Percentiles rank a stretch among this genome's conserved stretches.
Evolutionary conservation across 495 filamentous ascomycete species (phyloP).

Genomic region (Neurospora sp.): DNA sequence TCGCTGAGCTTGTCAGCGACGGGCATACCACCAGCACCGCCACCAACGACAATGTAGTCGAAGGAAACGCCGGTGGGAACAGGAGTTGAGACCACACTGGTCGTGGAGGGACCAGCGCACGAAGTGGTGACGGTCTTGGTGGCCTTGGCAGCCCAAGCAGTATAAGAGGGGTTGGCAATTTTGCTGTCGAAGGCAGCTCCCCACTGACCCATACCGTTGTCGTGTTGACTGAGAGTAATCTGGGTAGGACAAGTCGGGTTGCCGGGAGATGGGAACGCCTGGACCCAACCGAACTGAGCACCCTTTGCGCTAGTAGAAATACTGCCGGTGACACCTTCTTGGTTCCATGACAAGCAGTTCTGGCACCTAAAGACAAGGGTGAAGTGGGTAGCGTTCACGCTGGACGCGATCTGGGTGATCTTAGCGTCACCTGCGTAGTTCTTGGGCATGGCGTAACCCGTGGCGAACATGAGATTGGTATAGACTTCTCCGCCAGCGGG

Average conservation of each 20-base stretch:
- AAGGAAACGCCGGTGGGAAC: constrained; percentile 39
- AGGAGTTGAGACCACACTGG: constrained; percentile 22
- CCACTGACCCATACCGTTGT: constrained; percentile 34
- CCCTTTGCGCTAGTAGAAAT: constrained; percentile 14
- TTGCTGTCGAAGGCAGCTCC: constrained; percentile 27
- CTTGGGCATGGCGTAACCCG: constrained; percentile 46
- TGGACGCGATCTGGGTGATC: constrained; percentile 45
- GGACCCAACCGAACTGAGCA: constrained; percentile 25
- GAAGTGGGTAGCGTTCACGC: constrained; percentile 43
- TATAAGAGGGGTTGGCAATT: constrained; percentile 41
- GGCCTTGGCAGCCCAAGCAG: constrained; percentile 38
- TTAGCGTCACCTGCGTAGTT: constrained; percentile 49
- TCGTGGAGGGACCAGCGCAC: constrained; percentile 19
- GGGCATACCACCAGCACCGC: constrained; percentile 55
- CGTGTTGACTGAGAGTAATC: constrained; percentile 24
- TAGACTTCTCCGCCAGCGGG: constrained; percentile 36
- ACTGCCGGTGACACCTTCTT: constrained; percentile 11
- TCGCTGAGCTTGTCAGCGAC: constrained; percentile 54
- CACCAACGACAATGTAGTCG: constrained; percentile 61
- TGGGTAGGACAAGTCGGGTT: constrained; percentile 25
- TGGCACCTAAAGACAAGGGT: constrained; percentile 52
- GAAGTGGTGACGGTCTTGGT: constrained; percentile 28
- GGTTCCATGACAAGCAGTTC: constrained; percentile 47
- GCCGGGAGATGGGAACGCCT: constrained; percentile 20
- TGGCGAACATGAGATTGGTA: constrained; percentile 46